Percentiles rank a stretch among this genome's conserved stretches.
Evolutionary conservation across 2,329 filamentous ascomycete species (phyloP).

Genomic region (Aquanectria penicillioides): DNA sequence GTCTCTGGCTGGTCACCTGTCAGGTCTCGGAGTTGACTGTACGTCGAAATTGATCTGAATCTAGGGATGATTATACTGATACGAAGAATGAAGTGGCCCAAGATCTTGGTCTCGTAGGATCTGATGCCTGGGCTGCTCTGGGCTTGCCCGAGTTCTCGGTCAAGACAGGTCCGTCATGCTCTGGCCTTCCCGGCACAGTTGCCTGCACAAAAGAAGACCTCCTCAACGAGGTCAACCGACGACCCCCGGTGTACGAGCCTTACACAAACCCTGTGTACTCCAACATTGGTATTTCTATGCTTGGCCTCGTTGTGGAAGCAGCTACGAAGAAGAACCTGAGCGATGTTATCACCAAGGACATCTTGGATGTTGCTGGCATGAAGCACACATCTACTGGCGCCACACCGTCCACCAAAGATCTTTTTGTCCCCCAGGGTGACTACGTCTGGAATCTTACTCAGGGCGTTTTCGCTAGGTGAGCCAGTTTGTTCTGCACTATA

Average conservation of each 20-base stretch:
- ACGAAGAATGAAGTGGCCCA: constrained; percentile 39
- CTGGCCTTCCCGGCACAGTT: constrained; percentile 46
- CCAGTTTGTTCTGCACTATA: rapidly evolving
- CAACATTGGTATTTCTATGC: constrained; percentile 56
- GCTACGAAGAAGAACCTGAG: constrained; percentile 52
- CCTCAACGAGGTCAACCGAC: constrained; percentile 39
- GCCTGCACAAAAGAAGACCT: constrained; percentile 45
- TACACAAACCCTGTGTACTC: constrained; percentile 60
- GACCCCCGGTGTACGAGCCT: constrained; percentile 52
- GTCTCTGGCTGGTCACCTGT: constrained; percentile 56
- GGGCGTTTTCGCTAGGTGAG: constrained; percentile 49
- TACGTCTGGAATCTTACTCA: constrained; percentile 46
- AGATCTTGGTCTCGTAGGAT: constrained; percentile 44
- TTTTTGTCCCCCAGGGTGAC: constrained; percentile 50
- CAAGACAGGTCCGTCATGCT: constrained; percentile 44
- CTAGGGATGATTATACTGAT: constrained; percentile 1
- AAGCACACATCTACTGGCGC: constrained; percentile 49
- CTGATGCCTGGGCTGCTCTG: constrained; percentile 41
- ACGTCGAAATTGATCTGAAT: constrained; percentile 14
- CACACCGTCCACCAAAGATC: constrained; percentile 42
- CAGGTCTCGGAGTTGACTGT: constrained; percentile 53
- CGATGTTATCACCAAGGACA: constrained; percentile 50
- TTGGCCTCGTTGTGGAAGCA: constrained; percentile 57
- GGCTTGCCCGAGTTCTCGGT: constrained; percentile 46
- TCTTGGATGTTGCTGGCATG: constrained; percentile 56